Conservation (phyloP, 257 asterid species). For the Cinchona pubescens region DNA sequence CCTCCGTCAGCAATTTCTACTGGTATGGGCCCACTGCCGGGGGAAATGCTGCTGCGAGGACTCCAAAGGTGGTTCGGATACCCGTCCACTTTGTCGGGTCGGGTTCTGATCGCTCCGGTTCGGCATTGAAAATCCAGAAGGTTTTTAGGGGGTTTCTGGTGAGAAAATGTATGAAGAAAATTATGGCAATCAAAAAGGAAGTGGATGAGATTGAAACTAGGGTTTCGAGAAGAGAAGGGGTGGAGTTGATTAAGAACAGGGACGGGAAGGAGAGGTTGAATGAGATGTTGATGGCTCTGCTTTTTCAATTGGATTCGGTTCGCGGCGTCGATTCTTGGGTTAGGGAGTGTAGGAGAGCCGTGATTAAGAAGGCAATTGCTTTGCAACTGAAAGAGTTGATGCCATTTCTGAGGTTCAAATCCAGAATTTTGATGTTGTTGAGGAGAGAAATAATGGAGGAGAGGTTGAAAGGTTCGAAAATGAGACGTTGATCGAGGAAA, state of each 20-base stretch:
- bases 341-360: constrained; percentile 62
- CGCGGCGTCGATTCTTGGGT: constrained; percentile 60
- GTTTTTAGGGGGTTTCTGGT: constrained; percentile 66
- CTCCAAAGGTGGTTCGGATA: constrained; percentile 47
- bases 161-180: constrained; percentile 55
- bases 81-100: constrained; percentile 56
- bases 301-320: constrained; percentile 64
- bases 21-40: constrained; percentile 15
- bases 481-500: no score
- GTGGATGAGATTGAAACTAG: constrained; percentile 61
- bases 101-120: constrained; percentile 25
- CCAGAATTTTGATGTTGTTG: not conserved
- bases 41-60: constrained; percentile 16
- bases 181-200: constrained; percentile 35
- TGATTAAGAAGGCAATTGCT: constrained; percentile 56
- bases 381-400: constrained; percentile 73
- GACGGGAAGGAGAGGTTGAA: constrained; percentile 62
- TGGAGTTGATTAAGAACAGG: constrained; percentile 42
- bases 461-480: no score
- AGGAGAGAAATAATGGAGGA: not conserved
- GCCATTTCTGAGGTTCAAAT: constrained; percentile 12
- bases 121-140: constrained; percentile 73
- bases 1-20: constrained; percentile 16
- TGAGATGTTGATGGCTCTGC: constrained; percentile 68
- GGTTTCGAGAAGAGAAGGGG: constrained; percentile 30